Percentiles rank a stretch among this genome's conserved stretches.
These are phyloP conservation scores for Auricularia sp. DNA, from an alignment of 768 basidiomycete species.

Conservation along the genomic window DNA sequence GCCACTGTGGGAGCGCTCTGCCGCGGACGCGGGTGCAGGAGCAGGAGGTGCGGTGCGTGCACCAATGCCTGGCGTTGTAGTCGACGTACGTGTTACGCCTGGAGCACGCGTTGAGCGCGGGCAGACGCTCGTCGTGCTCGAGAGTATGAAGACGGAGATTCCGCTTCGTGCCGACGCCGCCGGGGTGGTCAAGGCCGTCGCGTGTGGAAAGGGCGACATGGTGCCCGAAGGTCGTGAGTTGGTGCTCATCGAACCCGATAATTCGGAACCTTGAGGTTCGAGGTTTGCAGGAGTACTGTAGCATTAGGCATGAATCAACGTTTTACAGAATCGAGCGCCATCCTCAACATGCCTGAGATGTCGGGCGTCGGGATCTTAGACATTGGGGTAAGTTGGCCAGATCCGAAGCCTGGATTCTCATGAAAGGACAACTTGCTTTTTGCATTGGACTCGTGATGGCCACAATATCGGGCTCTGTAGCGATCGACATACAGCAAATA, in stretches of 20 bases:
- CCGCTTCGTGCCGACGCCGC: slow-evolving; percentile 61
- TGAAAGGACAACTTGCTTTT: no score
- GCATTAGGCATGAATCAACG: no score
- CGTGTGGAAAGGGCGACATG: slow-evolving; percentile 81
- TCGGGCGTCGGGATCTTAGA: no score
- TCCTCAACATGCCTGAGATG: no score
- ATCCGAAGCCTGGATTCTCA: no score
- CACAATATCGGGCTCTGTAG: no score
- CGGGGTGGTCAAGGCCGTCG: slow-evolving; percentile 63
- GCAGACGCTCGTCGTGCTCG: slow-evolving; percentile 72
- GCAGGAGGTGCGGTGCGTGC: slow-evolving; percentile 51
- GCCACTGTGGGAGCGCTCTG: background rate
- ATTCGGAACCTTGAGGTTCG: slow-evolving; percentile 5
- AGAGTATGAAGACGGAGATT: slow-evolving; percentile 98
- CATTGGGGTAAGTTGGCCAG: no score
- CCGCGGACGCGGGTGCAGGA: background rate
- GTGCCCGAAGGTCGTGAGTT: slow-evolving; percentile 80
- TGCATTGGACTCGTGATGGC: no score
- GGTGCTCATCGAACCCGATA: slow-evolving; percentile 30
- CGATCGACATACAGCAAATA: no score
- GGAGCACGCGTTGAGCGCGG: slow-evolving; percentile 77
- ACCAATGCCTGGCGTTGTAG: slow-evolving; percentile 91
- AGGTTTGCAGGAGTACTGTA: slow-evolving; percentile 3
- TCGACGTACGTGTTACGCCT: slow-evolving; percentile 69
- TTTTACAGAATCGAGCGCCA: no score